Evolutionary conservation across 139 green algal genomes (phyloP), one percentile per base, ranked within the genome.

Genomic region (Nannochloris sp.): DNA sequence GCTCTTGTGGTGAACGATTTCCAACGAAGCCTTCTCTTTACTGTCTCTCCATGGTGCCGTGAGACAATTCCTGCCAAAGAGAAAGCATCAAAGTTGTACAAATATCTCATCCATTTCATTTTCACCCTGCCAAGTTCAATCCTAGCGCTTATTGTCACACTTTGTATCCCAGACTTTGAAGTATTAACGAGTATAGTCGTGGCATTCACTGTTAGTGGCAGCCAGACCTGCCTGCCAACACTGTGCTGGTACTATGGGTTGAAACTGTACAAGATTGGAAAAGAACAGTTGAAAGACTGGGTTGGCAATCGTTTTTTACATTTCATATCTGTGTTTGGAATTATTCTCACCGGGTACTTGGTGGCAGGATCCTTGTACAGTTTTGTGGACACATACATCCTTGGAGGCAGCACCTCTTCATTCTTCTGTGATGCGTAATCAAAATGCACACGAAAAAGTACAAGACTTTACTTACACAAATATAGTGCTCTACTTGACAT

Each of bases 161-260:
- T 53, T 21, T 53, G 46, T 3, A 53, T 53, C 10, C 46, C 46
- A 53, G 46, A 53, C 46, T 53, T 53, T 53, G 46, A 53, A 53
- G 46, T 53, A 19, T 19, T 53, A 1, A 53, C 46, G 46, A 25
- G 18, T 25, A 53, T 53, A 18, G 46, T 53, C 6, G 46, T 53
- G 16, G 46, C 46, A 19, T 21, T 53, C 5, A 53, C 46, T 24
- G 46, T 53, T 0, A 53, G 46, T 53, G 46, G 46, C 46, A 25
- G 18, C 18, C 46, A 53, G 46, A 53, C 46, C 18, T 53, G 46
- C 46, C 4, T 53, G 16, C 16, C 46, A 25, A 53, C 46, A 25
- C 16, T 53, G 4, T 19, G 16, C 46, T 53, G 46, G 46, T 25
- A 25, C 18, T 53, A 53, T 53, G 46, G 46, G 5, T 23, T 53